Conservation (phyloP, 2,329 filamentous ascomycete species). For the Leptographium radiaticola region DNA sequence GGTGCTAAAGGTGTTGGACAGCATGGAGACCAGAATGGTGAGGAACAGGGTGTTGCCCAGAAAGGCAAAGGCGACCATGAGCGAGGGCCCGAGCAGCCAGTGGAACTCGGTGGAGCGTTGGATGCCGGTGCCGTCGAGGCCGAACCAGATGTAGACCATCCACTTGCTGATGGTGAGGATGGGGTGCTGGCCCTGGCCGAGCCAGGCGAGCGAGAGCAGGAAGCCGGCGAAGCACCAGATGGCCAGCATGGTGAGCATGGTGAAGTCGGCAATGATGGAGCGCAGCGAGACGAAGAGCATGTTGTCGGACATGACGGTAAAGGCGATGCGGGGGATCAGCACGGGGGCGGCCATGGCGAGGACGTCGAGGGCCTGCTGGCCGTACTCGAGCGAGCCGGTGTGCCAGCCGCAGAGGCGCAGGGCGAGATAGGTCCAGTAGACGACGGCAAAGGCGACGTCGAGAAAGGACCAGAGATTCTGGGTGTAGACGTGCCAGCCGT, state of each 20-base stretch:
- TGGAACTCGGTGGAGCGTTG: slow-evolving; percentile 57
- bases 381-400: slow-evolving; percentile 30
- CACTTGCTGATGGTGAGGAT: slow-evolving; percentile 67
- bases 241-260: slow-evolving; percentile 60
- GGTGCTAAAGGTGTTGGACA: slow-evolving; percentile 71
- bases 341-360: slow-evolving; percentile 70
- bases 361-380: slow-evolving; percentile 61
- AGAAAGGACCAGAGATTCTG: slow-evolving; percentile 85
- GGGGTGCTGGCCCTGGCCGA: slow-evolving; percentile 50
- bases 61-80: slow-evolving; percentile 79
- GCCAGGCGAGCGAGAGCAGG: slow-evolving; percentile 65
- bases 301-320: slow-evolving; percentile 73
- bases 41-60: slow-evolving; percentile 78
- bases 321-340: slow-evolving; percentile 64
- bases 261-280: slow-evolving; percentile 78
- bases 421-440: slow-evolving; percentile 56
- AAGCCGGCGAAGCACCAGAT: slow-evolving; percentile 79
- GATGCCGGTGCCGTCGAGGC: slow-evolving; percentile 59
- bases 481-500: slow-evolving; percentile 66
- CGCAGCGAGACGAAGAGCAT: slow-evolving; percentile 69
- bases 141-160: slow-evolving; percentile 93
- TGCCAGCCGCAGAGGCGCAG: slow-evolving; percentile 54
- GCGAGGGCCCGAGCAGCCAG: slow-evolving; percentile 59
- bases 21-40: slow-evolving; percentile 79
- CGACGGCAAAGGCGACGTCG: slow-evolving; percentile 62